Percentiles rank a stretch among this genome's conserved stretches.
Evolutionary conservation across 179 eudicot species (phyloP).

Genomic region (Silene noctiflora): DNA sequence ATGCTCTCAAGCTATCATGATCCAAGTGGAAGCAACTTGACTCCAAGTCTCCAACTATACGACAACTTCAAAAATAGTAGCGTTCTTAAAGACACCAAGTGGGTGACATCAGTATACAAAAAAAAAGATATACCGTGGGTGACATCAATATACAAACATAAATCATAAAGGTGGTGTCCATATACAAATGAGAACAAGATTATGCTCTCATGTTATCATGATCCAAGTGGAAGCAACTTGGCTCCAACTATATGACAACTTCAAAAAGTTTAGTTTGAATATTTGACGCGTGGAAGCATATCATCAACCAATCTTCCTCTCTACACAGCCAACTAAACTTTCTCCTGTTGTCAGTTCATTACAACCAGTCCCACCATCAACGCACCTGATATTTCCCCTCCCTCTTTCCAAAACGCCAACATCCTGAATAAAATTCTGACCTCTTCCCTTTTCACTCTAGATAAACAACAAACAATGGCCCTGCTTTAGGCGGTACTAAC

Average conservation of each 20-base stretch:
- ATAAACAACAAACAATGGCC: background rate
- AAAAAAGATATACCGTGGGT: background rate
- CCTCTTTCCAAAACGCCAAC: background rate
- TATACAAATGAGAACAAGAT: background rate
- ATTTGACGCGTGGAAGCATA: background rate
- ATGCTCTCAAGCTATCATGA: background rate
- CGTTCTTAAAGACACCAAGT: background rate
- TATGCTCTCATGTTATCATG: background rate
- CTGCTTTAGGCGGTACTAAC: background rate
- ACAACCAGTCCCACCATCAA: background rate
- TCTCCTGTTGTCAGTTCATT: background rate
- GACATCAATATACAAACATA: background rate
- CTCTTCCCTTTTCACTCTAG: background rate
- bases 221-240: background rate
- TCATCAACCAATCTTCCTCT: background rate
- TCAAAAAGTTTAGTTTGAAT: background rate
- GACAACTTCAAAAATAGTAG: background rate
- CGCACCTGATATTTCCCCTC: background rate
- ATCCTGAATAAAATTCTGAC: background rate
- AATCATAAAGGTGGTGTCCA: background rate
- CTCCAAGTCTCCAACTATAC: background rate
- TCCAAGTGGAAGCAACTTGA: background rate
- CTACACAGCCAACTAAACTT: background rate
- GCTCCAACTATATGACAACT: background rate
- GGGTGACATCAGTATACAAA: background rate